Evolutionary conservation across 441 rosid species (phyloP).

Genomic region (Corymbia citriodora): DNA sequence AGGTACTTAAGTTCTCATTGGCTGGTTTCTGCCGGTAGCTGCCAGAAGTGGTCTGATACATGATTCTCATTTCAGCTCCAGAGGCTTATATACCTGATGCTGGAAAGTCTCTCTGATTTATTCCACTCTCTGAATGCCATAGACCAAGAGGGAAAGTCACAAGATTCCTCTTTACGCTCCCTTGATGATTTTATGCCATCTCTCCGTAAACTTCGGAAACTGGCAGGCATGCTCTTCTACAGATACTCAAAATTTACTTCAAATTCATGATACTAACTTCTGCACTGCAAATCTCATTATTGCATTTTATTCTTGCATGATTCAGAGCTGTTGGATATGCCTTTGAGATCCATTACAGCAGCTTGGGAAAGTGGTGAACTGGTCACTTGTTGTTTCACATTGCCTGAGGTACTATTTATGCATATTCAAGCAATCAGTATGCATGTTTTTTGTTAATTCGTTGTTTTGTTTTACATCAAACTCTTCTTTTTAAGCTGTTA

Average conservation of each 20-base stretch:
- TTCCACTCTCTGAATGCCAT: conserved; percentile 49
- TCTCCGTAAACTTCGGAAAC: conserved; percentile 67
- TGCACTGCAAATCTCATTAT: background rate
- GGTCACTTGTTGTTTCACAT: conserved; percentile 54
- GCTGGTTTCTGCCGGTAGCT: conserved; percentile 3
- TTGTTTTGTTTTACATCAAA: background rate
- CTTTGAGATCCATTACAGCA: conserved; percentile 71
- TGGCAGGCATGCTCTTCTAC: conserved; percentile 56
- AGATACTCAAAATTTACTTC: conserved; percentile 3
- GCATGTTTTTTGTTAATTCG: background rate
- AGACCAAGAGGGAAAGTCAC: conserved; percentile 27
- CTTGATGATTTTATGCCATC: conserved; percentile 72
- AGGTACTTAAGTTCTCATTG: conserved; percentile 30
- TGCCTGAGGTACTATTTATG: conserved; percentile 54
- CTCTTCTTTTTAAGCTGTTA: background rate
- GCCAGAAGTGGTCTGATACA: conserved; percentile 1
- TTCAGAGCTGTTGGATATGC: conserved; percentile 88
- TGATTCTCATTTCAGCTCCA: conserved; percentile 54
- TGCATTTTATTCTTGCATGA: background rate
- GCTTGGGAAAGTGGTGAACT: conserved; percentile 92
- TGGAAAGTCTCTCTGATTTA: conserved; percentile 68
- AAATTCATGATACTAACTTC: background rate
- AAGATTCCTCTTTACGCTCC: conserved; percentile 30
- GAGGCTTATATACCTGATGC: conserved; percentile 68
- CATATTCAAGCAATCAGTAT: background rate